Evolutionary conservation across 2,329 filamentous ascomycete genomes (phyloP), one percentile per base, ranked within the genome.

Genomic region (Venturia nashicola): DNA sequence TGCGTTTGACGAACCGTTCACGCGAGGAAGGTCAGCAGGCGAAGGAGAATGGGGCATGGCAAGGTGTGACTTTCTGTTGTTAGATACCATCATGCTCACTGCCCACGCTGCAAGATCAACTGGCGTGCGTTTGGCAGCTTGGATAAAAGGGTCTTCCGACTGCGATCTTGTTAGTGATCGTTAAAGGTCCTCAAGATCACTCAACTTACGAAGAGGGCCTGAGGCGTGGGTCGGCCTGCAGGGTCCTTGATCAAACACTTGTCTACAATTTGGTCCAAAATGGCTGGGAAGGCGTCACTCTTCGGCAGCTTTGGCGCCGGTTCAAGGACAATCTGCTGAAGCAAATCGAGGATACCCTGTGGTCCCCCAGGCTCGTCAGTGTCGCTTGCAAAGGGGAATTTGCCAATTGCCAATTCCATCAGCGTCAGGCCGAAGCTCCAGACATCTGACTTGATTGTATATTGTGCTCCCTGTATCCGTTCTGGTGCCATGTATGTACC

Each of bases 401-500:
- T 92, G 68, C 94, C 94, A 72, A 99, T 97, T 42, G 94, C 94
- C 69, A 99, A 79, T 76, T 99, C 94, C 92, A 99, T 97, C 67
- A 99, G 86, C 0, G 88, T 88, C 68, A 99, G 80, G 40, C 94
- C 94, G 67, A 97, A 95, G 82, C 92, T 97, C 94, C 94, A 99
- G 4, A 99, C 94, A 74, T 99, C 94, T 14, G 92, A 97, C 76
- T 97, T 97, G 71, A 99, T 93, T 0, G 93, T 96, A 76, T 99
- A 99, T 70, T 90, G 91, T 67, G 94, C 91, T 67, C 94, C 94
- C 74, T 97, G 92, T 69, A 99, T 99, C 75, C 94, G 86, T 79
- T 99, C 94, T 0, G 94, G 94, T 0, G 94, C 94, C 94, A 99
- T 99, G 80, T 99, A 99, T 64, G 94, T 99, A 44, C 94, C 97